Conservation (phyloP, 2,329 filamentous ascomycete genomes). For the Pleoardoris graminearum region DNA sequence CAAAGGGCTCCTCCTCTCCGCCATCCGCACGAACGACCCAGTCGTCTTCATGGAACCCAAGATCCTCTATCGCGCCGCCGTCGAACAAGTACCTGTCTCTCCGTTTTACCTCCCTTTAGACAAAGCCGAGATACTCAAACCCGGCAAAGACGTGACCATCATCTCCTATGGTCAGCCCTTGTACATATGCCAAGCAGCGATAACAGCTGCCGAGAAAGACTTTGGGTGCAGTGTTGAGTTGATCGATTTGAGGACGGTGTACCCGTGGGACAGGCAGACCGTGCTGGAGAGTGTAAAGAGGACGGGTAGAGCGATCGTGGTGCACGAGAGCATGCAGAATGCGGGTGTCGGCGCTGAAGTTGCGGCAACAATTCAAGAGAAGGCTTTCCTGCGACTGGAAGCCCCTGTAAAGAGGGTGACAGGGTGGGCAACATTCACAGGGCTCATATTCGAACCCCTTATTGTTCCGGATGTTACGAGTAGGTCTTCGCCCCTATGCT, state of each 20-base stretch:
- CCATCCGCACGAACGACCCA: slow-evolving; percentile 77
- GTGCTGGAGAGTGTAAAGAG: slow-evolving; percentile 82
- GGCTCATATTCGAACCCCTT: slow-evolving; percentile 71
- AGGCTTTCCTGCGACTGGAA: slow-evolving; percentile 81
- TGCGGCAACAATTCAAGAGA: slow-evolving; percentile 83
- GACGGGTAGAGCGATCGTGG: slow-evolving; percentile 83
- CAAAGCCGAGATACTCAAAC: slow-evolving; percentile 81
- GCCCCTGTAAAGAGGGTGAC: slow-evolving; percentile 83
- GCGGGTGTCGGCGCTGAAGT: slow-evolving; percentile 88
- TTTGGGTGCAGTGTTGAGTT: slow-evolving; percentile 78
- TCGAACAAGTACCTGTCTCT: slow-evolving; percentile 84
- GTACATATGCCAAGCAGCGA: slow-evolving; percentile 79
- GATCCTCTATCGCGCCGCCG: slow-evolving; percentile 85
- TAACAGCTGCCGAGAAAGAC: slow-evolving; percentile 74
- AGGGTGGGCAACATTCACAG: slow-evolving; percentile 86
- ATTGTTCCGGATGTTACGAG: slow-evolving; percentile 82
- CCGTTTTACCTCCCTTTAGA: slow-evolving; percentile 82
- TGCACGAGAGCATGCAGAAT: slow-evolving; percentile 92
- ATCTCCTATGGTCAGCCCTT: slow-evolving; percentile 88
- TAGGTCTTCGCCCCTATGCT: slow-evolving; percentile 56
- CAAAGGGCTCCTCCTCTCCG: slow-evolving; percentile 80
- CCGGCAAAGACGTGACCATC: slow-evolving; percentile 78
- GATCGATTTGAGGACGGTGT: slow-evolving; percentile 84
- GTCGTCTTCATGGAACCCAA: slow-evolving; percentile 95
- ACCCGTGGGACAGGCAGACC: slow-evolving; percentile 86